phyloP scores from a whole-genome alignment of 2,329 filamentous ascomycete species.

The Penicillium sp. region DNA sequence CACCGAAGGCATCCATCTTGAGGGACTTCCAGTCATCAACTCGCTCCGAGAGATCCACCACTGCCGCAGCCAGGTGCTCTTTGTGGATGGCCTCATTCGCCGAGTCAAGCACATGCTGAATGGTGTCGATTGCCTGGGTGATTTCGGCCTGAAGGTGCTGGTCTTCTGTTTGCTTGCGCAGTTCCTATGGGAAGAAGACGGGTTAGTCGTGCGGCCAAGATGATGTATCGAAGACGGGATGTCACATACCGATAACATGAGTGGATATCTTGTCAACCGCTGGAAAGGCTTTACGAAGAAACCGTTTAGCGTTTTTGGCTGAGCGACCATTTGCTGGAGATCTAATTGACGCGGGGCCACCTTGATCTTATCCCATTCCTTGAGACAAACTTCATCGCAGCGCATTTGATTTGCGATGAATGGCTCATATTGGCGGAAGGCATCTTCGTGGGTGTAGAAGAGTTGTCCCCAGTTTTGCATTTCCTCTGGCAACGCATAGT shows the following conservation, averaged over 20 bases:
- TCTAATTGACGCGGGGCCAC: conserved; percentile 64
- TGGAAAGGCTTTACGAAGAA: conserved; percentile 98
- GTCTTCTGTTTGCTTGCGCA: conserved; percentile 78
- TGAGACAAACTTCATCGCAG: conserved; percentile 78
- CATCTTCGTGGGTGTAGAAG: conserved; percentile 78
- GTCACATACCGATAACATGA: conserved; percentile 71
- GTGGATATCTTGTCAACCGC: conserved; percentile 86
- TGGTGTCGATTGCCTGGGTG: conserved; percentile 71
- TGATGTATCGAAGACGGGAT: neutral
- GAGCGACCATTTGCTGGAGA: conserved; percentile 72
- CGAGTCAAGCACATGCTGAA: conserved; percentile 74
- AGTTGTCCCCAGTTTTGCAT: conserved; percentile 93
- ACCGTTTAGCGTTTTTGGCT: conserved; percentile 81
- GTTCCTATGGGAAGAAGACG: conserved; percentile 55
- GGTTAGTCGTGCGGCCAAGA: neutral
- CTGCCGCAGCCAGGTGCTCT: conserved; percentile 76
- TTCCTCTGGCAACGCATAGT: conserved; percentile 73
- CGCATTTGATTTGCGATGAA: conserved; percentile 97
- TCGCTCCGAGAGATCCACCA: conserved; percentile 73
- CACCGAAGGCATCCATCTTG: conserved; percentile 84
- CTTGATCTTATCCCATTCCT: conserved; percentile 82
- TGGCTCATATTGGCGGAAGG: conserved; percentile 89
- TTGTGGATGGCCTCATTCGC: conserved; percentile 90
- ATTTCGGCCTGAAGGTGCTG: conserved; percentile 70
- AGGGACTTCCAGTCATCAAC: conserved; percentile 98